Evolutionary conservation across 805 yeast species (phyloP), one percentile per base, ranked within the genome.

Genomic region (Starmerella riodocensis): DNA sequence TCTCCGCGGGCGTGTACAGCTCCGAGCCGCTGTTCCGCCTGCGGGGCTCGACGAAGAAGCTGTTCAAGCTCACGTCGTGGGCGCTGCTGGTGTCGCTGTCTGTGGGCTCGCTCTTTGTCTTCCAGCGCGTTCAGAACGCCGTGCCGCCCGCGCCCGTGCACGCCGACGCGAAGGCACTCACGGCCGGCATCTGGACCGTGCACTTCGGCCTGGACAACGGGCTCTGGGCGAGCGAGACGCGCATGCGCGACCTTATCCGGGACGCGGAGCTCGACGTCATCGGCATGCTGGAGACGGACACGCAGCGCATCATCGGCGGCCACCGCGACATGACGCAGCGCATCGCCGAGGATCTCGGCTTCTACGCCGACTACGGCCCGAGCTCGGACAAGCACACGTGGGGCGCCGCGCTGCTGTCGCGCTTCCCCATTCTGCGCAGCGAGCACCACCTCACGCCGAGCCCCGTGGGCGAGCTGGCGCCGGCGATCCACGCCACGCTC

Each of bases 341-440:
- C 48, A 63, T 91, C 39, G 94, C 95, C 1, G 93, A 85, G 59
- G 94, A 88, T 51, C 67, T 91, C 50, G 88, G 83, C 30, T 84
- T 84, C 88, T 91, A 91, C 56, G 86, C 78, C 18, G 98, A 91
- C 59, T 91, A 76, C 56, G 98, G 98, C 6, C 98, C 98, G 6
- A 95, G 96, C 12, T 96, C 97, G 39, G 83, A 85, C 58, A 79
- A 86, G 59, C 97, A 91, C 63, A 91, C 98, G 0, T 91, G 98
- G 98, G 98, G 98, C 30, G 79, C 86, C 36, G 91, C 91, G 2
- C 66, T 91, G 45, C 65, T 91, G 49, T 86, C 96, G 17, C 84
- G 86, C 56, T 91, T 88, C 70, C 98, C 98, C 23, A 91, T 91
- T 46, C 51, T 91, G 41, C 73, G 78, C 54, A 84, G 96, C 3